Percentiles rank a stretch among this genome's conserved stretches.
Evolutionary conservation across 2,329 filamentous ascomycete genomes (phyloP).

Genomic region (Trichoderma sp.): DNA sequence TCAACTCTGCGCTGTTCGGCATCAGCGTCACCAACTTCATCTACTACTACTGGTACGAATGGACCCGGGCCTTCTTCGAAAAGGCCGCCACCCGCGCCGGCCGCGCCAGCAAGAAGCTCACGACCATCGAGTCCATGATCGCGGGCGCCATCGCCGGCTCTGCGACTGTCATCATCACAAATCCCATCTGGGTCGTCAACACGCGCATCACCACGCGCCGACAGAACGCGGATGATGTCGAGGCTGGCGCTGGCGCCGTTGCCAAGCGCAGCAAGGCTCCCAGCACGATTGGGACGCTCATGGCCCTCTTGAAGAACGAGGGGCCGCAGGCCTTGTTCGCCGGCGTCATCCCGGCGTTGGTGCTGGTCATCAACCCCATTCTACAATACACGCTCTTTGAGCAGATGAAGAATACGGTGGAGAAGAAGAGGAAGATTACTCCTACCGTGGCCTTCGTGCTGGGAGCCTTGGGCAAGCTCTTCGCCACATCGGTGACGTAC

Average conservation of each 20-base stretch:
- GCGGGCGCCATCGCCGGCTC: slow-evolving; percentile 91
- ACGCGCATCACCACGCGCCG: slow-evolving; percentile 94
- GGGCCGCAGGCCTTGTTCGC: slow-evolving; percentile 84
- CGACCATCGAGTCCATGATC: slow-evolving; percentile 90
- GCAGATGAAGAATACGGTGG: slow-evolving; percentile 90
- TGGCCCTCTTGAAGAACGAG: slow-evolving; percentile 79
- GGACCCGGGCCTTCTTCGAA: slow-evolving; percentile 86
- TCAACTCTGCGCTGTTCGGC: slow-evolving; percentile 93
- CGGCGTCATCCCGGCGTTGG: slow-evolving; percentile 86
- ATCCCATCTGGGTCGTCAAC: slow-evolving; percentile 99
- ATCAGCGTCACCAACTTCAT: slow-evolving; percentile 99
- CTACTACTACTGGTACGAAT: slow-evolving; percentile 99
- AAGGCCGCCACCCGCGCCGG: slow-evolving; percentile 72
- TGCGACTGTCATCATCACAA: slow-evolving; percentile 92
- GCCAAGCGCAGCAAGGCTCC: slow-evolving; percentile 53
- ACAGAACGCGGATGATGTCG: slow-evolving; percentile 51
- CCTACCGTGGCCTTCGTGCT: slow-evolving; percentile 87
- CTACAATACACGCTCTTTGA: slow-evolving; percentile 98
- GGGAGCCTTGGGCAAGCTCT: slow-evolving; percentile 89
- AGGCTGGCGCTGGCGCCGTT: slow-evolving; percentile 43
- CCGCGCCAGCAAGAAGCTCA: slow-evolving; percentile 77
- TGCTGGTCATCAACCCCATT: slow-evolving; percentile 97
- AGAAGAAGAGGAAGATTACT: slow-evolving; percentile 73
- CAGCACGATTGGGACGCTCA: slow-evolving; percentile 77
- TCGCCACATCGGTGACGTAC: slow-evolving; percentile 92